Evolutionary conservation across 2,329 filamentous ascomycete species (phyloP).

Genomic region (Esteya vermicola): DNA sequence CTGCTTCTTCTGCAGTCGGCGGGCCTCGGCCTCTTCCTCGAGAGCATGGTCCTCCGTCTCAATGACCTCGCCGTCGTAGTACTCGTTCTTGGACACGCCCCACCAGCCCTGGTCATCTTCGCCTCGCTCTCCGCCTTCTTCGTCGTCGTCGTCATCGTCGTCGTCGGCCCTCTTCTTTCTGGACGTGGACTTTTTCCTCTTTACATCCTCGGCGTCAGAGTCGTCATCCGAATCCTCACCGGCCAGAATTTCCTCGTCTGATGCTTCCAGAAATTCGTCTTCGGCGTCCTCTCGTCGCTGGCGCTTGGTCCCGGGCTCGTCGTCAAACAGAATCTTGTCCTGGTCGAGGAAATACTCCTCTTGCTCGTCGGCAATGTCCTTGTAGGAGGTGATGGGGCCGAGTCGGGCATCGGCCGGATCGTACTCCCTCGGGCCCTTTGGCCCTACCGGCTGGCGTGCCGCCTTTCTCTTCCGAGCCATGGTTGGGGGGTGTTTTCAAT

Average conservation of each 20-base stretch:
- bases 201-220: slow-evolving; percentile 6
- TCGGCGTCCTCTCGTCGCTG: slow-evolving; percentile 50
- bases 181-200: slow-evolving; percentile 1
- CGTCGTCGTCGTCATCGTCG: slow-evolving; percentile 33
- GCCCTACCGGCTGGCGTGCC: slow-evolving; percentile 28
- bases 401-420: slow-evolving; percentile 47
- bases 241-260: slow-evolving; percentile 42
- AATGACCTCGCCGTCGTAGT: slow-evolving; percentile 74
- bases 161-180: slow-evolving; percentile 8
- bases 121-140: slow-evolving; percentile 43
- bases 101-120: slow-evolving; percentile 57
- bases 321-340: slow-evolving; percentile 76
- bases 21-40: slow-evolving; percentile 85
- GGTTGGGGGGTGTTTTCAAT: no score
- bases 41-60: slow-evolving; percentile 56
- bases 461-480: slow-evolving; percentile 64
- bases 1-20: slow-evolving; percentile 80
- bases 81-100: slow-evolving; percentile 78
- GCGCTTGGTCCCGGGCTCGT: slow-evolving; percentile 65
- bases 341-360: slow-evolving; percentile 84
- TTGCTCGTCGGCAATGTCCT: slow-evolving; percentile 85
- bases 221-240: slow-evolving; percentile 13
- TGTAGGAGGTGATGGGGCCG: slow-evolving; percentile 43
- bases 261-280: slow-evolving; percentile 41
- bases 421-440: slow-evolving; percentile 38